Base-by-base conservation (phyloP, 805 yeast genomes). In the Kurtzmaniella cleridarum region DNA sequence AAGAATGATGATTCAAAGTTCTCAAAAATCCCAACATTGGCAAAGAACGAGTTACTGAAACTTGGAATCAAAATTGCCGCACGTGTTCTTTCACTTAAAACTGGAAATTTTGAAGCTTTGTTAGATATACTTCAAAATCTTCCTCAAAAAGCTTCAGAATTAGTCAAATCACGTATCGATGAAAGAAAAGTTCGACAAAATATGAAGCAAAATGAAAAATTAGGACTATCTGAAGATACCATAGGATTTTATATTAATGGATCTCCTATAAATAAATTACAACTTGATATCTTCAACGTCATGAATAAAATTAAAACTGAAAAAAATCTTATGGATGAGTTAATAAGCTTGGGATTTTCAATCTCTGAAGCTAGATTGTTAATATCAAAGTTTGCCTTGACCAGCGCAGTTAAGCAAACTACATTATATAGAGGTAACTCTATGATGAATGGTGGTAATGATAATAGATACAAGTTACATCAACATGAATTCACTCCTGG, bases 161-260 rank as follows among this genome's bases (percentile, higher is more conserved):
- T 80, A 4, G 38, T 50, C 16, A 5, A 41, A 45, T 8, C 40
- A 20, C 34, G 36, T 8, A 34, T 41, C 32, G 47, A 32, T 33
- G 45, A 27, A 13, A 48, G 57, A 6, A 50, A 51, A 3, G 46
- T 73, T 2, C 40, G 54, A 40, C 50, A 45, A 3, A 51, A 51
- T 23, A 48, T 66, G 1, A 36, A 48, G 3, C 39, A 38, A 3
- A 73, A 73, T 45, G 62, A 57, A 20, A 50, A 51, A 13, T 27
- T 56, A 3, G 79, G 79, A 0, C 46, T 67, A 2, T 51, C 66
- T 1, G 48, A 63, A 5, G 69, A 64, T 2, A 52, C 66, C 1
- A 52, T 64, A 26, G 84, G 84, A 1, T 41, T 90, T 2, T 83
- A 76, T 44, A 49, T 88, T 14, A 87, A 89, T 57, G 95, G 95